A percentile compares a stretch with the other conserved stretches of the same genome.
These are phyloP conservation scores for Xeromyces bisporus DNA, from an alignment of 495 filamentous ascomycete species.

Conservation along the genomic window DNA sequence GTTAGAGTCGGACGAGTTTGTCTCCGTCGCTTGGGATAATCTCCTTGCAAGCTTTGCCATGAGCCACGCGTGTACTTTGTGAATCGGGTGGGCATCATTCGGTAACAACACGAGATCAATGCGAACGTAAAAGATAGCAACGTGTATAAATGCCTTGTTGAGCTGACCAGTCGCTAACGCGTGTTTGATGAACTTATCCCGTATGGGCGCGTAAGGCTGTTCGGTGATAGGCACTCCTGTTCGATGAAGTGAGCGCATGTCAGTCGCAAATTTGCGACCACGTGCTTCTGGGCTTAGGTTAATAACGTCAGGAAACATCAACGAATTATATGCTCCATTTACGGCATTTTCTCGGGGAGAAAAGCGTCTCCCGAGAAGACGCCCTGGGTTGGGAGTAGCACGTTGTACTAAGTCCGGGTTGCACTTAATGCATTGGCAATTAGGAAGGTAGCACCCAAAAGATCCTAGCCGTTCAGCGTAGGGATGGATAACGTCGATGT, in stretches of 20 bases:
- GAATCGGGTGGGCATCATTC: constrained; percentile 21
- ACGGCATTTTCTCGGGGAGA: constrained; percentile 9
- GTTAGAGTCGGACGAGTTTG: constrained; percentile 5
- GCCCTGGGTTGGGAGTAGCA: no score
- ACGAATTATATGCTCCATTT: constrained; percentile 11
- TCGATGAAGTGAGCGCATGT: constrained; percentile 11
- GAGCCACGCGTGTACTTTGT: constrained; percentile 27
- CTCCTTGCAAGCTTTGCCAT: constrained; percentile 21
- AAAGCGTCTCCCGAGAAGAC: neutral
- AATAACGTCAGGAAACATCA: constrained; percentile 11
- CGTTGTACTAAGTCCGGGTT: constrained; percentile 12
- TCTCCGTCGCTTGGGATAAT: constrained; percentile 16
- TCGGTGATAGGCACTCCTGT: constrained; percentile 12
- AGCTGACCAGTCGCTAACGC: constrained; percentile 15
- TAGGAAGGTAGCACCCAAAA: constrained; percentile 48
- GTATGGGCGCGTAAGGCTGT: constrained; percentile 25
- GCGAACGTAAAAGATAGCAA: constrained; percentile 18
- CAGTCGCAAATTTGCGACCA: constrained; percentile 10
- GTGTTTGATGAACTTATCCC: constrained; percentile 22
- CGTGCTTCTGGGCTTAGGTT: constrained; percentile 5
- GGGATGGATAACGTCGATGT: constrained; percentile 44
- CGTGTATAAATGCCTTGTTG: constrained; percentile 20
- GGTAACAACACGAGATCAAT: constrained; percentile 23
- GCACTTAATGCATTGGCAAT: constrained; percentile 44
- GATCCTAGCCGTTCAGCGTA: constrained; percentile 28